Base-by-base conservation (phyloP, 768 basidiomycete genomes). In the Podaxis sp. region DNA sequence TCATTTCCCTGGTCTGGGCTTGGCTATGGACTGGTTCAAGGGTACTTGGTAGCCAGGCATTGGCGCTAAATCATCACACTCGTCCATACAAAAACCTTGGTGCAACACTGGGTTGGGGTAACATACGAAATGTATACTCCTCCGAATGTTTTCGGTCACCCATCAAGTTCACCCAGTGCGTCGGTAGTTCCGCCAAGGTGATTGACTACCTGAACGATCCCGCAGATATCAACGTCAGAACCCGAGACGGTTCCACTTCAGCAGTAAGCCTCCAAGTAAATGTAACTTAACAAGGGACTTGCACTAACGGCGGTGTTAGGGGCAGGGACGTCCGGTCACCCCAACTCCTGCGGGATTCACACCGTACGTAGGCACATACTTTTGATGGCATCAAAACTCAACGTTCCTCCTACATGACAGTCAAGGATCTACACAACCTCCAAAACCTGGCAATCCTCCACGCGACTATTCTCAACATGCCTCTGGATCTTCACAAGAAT, bases 151-250 rank as follows among this genome's bases (percentile, higher is more conserved):
- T 59, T 59, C 22, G 49, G 36, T 22, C 33, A 17, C 12, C 49
- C 58, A 9, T 17, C 58, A 22, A 49, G 22, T 24, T 1, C 58
- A n/a, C 8, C 49, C 3, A 26, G 58, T 59, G 52, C 12, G 58
- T 59, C 15, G 11, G 36, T 4, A 30, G 13, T 52, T 17, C 19
- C 4, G 17, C 5, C 28, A 1, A 19, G 15, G 52, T 4, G n/a
- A n/a, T 11, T 3, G 19, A 17, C 8, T 5, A 30, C 3, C 17
- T 52, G 9, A 36, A 52, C 5, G 15, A 24, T 19, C 19, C n/a
- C 30, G 8, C 22, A 59, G 58, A 15, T 38, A 59, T 52, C 58
- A 38, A 59, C 17, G 38, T 59, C 36, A 44, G 58, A 36, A 24
- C 19, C 7, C 48, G 46, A 28, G 48, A 24, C 48, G 49, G 39